Percentiles rank a stretch among this genome's conserved stretches.
Conservation (phyloP, 2,329 filamentous ascomycete genomes). For the Cercospora zeina region DNA sequence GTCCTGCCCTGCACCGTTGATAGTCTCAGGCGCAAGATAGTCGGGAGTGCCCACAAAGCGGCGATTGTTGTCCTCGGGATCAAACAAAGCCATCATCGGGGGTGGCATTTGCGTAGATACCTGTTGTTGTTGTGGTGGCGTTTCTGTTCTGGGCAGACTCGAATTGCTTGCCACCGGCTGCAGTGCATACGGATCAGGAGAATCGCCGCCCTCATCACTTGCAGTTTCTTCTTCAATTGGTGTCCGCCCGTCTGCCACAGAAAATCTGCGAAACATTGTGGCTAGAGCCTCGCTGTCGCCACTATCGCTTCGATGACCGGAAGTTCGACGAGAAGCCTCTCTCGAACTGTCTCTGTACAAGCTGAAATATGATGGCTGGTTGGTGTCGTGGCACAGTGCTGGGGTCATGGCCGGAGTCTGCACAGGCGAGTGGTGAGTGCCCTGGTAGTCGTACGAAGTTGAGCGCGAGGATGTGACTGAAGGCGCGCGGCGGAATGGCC, state of each 20-base stretch:
- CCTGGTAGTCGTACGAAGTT: constrained; percentile 86
- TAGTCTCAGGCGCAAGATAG: constrained; percentile 94
- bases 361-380: constrained; percentile 91
- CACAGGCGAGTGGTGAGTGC: constrained; percentile 69
- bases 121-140: constrained; percentile 55
- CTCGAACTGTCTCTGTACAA: constrained; percentile 60
- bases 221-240: constrained; percentile 75
- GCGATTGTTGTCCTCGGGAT: constrained; percentile 88
- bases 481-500: constrained; percentile 80
- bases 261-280: constrained; percentile 74
- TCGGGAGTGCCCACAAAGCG: constrained; percentile 96
- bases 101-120: constrained; percentile 77
- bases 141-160: constrained; percentile 45
- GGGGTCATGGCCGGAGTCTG: constrained; percentile 87
- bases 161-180: constrained; percentile 59
- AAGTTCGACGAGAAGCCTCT: constrained; percentile 67
- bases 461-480: constrained; percentile 90
- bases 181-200: constrained; percentile 73
- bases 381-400: constrained; percentile 59
- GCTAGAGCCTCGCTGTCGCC: constrained; percentile 83
- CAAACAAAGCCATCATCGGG: constrained; percentile 88
- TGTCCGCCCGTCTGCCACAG: constrained; percentile 56
- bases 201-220: constrained; percentile 65
- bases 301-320: constrained; percentile 86
- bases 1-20: constrained; percentile 91